These are phyloP conservation scores for Podila epigama DNA, from an alignment of 192 early-diverging fungal genomes.

Conservation along the genomic window DNA sequence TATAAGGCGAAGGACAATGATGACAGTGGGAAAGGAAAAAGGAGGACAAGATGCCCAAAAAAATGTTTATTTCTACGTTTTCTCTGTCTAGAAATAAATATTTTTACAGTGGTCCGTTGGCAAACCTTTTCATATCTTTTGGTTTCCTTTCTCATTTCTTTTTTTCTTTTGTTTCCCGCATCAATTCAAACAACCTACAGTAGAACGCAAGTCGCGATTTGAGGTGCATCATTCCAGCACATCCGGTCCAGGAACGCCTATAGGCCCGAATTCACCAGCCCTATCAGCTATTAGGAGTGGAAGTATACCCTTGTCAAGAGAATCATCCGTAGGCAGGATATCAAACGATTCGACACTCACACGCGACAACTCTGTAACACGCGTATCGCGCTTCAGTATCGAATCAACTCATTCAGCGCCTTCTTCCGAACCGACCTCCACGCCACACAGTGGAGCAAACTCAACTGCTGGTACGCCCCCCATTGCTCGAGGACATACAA, in stretches of 20 bases:
- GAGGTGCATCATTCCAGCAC: conserved; percentile 27
- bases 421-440: not conserved
- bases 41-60: no score
- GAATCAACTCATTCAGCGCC: conserved; percentile 1
- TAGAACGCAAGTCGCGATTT: conserved; percentile 51
- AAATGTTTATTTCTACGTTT: no score
- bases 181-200: not conserved
- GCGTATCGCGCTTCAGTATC: conserved; percentile 31
- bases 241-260: conserved; percentile 1
- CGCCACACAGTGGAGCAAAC: not conserved
- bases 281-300: conserved; percentile 12
- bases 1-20: not conserved
- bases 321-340: conserved; percentile 22
- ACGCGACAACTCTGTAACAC: conserved; percentile 18
- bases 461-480: conserved; percentile 16
- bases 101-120: no score
- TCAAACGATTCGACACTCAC: conserved; percentile 10
- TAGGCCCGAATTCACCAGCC: conserved; percentile 2
- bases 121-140: no score
- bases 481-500: not conserved
- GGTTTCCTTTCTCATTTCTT: not conserved
- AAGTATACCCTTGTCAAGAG: conserved; percentile 18
- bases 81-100: not conserved
- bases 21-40: no score
- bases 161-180: not conserved